phyloP scores from a whole-genome alignment of 1,139 yeast genomes.

The Pneumocystis oryctolagi region DNA sequence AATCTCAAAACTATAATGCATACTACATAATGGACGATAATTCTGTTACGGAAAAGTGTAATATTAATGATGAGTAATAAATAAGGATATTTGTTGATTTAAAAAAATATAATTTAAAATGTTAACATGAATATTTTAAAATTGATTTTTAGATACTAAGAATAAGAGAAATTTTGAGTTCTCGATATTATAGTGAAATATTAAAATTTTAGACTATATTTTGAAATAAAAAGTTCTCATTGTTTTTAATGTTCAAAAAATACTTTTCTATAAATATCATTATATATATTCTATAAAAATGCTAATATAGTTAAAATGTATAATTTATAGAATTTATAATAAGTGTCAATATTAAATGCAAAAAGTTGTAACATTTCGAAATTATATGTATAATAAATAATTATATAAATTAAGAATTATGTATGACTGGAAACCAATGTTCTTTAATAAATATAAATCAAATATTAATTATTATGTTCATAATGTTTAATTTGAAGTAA shows the following conservation, averaged over 20 bases:
- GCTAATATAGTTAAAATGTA: not conserved
- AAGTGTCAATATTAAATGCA: not conserved
- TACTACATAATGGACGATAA: not conserved
- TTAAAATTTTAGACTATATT: not conserved
- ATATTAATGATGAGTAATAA: not conserved
- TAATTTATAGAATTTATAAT: not conserved
- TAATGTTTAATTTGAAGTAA: conserved; percentile 1
- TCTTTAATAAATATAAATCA: not conserved
- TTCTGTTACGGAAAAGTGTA: not conserved
- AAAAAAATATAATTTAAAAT: not conserved
- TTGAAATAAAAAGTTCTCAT: not conserved
- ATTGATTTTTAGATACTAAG: not conserved
- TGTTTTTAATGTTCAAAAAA: not conserved
- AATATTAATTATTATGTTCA: not conserved
- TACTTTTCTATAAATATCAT: not conserved
- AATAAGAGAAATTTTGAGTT: not conserved
- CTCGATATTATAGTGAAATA: not conserved
- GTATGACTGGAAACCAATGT: not conserved
- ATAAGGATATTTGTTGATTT: not conserved
- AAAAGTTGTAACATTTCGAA: not conserved
- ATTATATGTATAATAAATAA: not conserved
- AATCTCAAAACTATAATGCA: not conserved
- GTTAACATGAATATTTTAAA: not conserved
- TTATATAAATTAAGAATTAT: not conserved
- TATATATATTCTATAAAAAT: not conserved